These are phyloP conservation scores for Platanthera guangdongensis DNA, from an alignment of 106 monocot genomes.

Conservation along the genomic window DNA sequence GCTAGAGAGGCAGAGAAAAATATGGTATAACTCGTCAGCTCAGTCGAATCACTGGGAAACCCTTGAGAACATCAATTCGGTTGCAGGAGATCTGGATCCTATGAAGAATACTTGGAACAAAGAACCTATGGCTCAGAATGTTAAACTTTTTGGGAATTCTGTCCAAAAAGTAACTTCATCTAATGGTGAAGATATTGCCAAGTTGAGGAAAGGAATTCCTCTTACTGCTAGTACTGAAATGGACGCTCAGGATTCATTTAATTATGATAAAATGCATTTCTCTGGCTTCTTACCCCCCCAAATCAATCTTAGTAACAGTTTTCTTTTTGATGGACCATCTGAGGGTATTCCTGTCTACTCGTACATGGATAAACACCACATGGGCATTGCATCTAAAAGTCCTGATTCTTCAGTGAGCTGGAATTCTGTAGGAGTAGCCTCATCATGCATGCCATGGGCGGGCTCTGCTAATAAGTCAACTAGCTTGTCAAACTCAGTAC, in stretches of 20 bases:
- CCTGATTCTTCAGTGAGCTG: constrained; percentile 36
- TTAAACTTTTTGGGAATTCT: constrained; percentile 14
- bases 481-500: constrained; percentile 52
- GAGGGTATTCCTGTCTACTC: constrained; percentile 90
- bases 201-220: constrained; percentile 34
- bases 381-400: constrained; percentile 19
- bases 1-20: constrained; percentile 88
- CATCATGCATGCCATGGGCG: constrained; percentile 48
- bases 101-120: constrained; percentile 24
- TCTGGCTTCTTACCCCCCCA: constrained; percentile 72
- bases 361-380: constrained; percentile 34
- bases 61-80: constrained; percentile 33
- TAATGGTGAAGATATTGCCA: constrained; percentile 24
- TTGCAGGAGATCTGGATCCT: constrained; percentile 25
- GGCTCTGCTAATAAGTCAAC: constrained; percentile 46
- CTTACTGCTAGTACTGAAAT: constrained; percentile 18
- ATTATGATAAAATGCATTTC: constrained; percentile 63
- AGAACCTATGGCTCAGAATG: constrained; percentile 23
- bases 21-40: constrained; percentile 71
- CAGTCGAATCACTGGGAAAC: constrained; percentile 62
- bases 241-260: constrained; percentile 44
- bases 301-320: constrained; percentile 45
- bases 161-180: constrained; percentile 16
- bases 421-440: constrained; percentile 42
- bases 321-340: constrained; percentile 71